Conservation (phyloP, 1,139 yeast genomes). For the Candida mesenterica region DNA sequence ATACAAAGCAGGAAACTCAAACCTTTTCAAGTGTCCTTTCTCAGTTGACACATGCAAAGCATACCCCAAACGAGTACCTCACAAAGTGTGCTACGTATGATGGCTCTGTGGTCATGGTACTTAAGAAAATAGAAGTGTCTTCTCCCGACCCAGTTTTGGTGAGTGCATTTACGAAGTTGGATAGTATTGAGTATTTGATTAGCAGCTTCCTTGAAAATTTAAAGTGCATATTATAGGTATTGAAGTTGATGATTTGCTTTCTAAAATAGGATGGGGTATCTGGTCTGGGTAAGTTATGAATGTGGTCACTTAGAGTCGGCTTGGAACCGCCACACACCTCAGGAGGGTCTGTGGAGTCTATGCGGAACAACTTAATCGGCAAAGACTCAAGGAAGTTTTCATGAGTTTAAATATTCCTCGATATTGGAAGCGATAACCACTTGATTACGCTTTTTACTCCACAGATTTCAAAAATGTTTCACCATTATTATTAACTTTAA, state of each 20-base stretch:
- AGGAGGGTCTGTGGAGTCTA: no score
- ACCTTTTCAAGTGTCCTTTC: constrained; percentile 26
- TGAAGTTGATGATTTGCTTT: constrained; percentile 2
- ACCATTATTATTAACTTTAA: no score
- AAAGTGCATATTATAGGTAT: constrained; percentile 5
- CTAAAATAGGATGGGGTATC: no score
- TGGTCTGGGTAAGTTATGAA: no score
- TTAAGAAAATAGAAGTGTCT: constrained; percentile 42
- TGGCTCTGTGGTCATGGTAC: constrained; percentile 42
- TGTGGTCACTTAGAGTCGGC: no score
- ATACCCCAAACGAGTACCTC: constrained; percentile 42
- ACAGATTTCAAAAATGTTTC: no score
- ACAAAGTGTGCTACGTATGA: constrained; percentile 46
- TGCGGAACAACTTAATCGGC: no score
- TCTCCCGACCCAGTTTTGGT: constrained; percentile 46
- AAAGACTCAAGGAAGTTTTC: no score
- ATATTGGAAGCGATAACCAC: no score
- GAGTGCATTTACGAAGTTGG: constrained; percentile 45
- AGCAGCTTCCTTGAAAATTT: constrained; percentile 20
- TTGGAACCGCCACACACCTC: no score
- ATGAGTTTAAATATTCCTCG: no score
- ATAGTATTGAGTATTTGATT: constrained; percentile 40
- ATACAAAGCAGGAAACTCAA: constrained; percentile 7
- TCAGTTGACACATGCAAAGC: constrained; percentile 32
- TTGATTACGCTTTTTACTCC: no score